A percentile compares a stretch with the other conserved stretches of the same genome.
Conservation (phyloP, 345 rosid species). For the Salix caprea region DNA sequence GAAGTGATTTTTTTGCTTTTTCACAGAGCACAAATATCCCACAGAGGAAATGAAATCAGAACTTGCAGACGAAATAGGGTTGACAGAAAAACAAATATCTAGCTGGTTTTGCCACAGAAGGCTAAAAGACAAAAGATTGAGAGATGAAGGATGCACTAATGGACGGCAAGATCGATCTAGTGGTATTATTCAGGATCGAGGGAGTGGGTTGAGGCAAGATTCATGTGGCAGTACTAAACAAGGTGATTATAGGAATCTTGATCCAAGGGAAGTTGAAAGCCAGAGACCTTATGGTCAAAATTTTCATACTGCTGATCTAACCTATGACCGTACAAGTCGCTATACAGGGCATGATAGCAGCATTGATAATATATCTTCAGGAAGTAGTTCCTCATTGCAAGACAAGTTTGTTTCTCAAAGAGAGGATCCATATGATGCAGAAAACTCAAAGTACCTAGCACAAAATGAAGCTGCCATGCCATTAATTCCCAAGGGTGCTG, state of each 20-base stretch:
- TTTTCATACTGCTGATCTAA: slow-evolving; percentile 35
- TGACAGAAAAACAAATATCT: slow-evolving; percentile 93
- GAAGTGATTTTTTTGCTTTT: slow-evolving; percentile 5
- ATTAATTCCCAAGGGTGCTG: slow-evolving; percentile 29
- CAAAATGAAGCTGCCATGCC: slow-evolving; percentile 31
- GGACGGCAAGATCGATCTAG: slow-evolving; percentile 84
- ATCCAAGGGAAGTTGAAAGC: slow-evolving; percentile 85
- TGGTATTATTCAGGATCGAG: slow-evolving; percentile 75
- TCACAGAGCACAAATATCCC: slow-evolving; percentile 73
- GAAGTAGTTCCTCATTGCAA: slow-evolving; percentile 56
- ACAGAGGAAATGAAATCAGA: slow-evolving; percentile 70
- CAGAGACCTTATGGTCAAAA: slow-evolving; percentile 46
- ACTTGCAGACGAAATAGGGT: slow-evolving; percentile 59
- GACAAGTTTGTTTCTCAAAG: slow-evolving; percentile 45
- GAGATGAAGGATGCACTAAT: slow-evolving; percentile 47
- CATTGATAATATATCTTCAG: slow-evolving; percentile 71
- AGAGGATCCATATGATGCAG: slow-evolving; percentile 35
- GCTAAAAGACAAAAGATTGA: slow-evolving; percentile 71
- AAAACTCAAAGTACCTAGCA: slow-evolving; percentile 28
- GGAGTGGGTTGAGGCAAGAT: slow-evolving; percentile 80
- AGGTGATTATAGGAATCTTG: slow-evolving; percentile 50
- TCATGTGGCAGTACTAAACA: slow-evolving; percentile 95
- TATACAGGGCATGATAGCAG: slow-evolving; percentile 37
- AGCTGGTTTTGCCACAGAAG: slow-evolving; percentile 99
- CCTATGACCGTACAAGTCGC: slow-evolving; percentile 33